Conservation (phyloP, 2,329 filamentous ascomycete species). For the Botryotinia convoluta region DNA sequence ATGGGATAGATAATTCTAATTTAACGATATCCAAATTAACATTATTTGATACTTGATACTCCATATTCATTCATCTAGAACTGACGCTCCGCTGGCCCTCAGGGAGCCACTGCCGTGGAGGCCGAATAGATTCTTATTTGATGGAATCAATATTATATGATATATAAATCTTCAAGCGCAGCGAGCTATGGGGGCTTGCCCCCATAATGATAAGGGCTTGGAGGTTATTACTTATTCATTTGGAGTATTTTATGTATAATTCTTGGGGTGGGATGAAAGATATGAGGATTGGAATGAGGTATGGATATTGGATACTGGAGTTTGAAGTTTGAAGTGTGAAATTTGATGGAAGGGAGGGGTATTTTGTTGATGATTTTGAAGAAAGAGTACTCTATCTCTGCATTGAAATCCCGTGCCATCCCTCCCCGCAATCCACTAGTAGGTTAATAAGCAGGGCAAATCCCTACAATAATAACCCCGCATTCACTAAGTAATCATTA, state of each 20-base stretch:
- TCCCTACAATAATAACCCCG: neutral
- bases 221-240: no score
- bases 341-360: neutral
- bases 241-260: no score
- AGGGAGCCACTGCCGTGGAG: slow-evolving; percentile 1
- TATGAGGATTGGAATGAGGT: no score
- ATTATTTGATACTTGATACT: neutral
- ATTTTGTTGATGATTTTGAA: neutral
- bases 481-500: neutral
- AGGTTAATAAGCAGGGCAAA: neutral
- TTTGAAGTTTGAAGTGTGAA: no score
- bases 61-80: neutral
- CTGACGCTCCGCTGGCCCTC: neutral
- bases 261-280: no score
- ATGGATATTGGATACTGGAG: no score
- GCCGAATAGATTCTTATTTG: neutral
- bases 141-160: neutral
- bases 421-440: neutral
- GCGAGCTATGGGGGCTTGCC: neutral
- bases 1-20: neutral
- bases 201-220: neutral
- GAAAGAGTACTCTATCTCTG: neutral
- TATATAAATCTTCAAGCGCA: no score
- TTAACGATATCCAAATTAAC: neutral
- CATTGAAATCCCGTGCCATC: neutral